These are phyloP conservation scores for Penstemon newberryi DNA, from an alignment of 257 asterid species.

Conservation along the genomic window DNA sequence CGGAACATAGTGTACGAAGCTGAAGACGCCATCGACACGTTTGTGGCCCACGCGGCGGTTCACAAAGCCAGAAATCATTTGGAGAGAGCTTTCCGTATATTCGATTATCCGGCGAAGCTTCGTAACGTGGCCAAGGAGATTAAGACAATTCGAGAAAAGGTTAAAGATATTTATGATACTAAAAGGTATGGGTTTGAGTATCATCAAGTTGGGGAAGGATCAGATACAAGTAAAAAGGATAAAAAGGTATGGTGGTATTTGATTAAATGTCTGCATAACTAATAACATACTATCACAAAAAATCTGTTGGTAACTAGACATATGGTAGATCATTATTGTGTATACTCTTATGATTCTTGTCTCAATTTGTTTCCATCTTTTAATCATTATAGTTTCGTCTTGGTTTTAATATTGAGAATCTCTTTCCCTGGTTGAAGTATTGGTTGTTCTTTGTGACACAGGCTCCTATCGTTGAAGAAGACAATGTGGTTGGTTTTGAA, in stretches of 20 bases:
- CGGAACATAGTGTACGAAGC: constrained; percentile 51
- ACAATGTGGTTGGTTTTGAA: constrained; percentile 50
- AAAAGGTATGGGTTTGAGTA: constrained; percentile 48
- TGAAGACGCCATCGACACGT: constrained; percentile 55
- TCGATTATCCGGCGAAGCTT: constrained; percentile 46
- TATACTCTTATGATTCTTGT: too few species aligned
- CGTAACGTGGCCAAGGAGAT: constrained; percentile 36
- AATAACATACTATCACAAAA: too few species aligned
- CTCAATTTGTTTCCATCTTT: not conserved
- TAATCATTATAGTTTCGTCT: not conserved
- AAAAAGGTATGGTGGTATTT: constrained; percentile 37
- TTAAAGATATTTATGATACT: constrained; percentile 42
- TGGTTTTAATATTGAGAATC: not conserved
- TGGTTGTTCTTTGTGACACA: constrained; percentile 13
- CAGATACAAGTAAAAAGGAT: constrained; percentile 23
- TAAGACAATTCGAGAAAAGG: constrained; percentile 33
- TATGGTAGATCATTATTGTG: too few species aligned
- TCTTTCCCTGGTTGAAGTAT: too few species aligned
- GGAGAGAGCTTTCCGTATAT: constrained; percentile 30
- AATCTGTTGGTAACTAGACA: too few species aligned
- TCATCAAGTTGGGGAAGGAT: constrained; percentile 31
- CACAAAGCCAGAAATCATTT: constrained; percentile 42
- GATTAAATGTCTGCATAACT: too few species aligned
- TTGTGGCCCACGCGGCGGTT: constrained; percentile 47
- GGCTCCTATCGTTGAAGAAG: constrained; percentile 58